Conservation (phyloP, 2,329 filamentous ascomycete species). For the Geosmithia morbida region DNA sequence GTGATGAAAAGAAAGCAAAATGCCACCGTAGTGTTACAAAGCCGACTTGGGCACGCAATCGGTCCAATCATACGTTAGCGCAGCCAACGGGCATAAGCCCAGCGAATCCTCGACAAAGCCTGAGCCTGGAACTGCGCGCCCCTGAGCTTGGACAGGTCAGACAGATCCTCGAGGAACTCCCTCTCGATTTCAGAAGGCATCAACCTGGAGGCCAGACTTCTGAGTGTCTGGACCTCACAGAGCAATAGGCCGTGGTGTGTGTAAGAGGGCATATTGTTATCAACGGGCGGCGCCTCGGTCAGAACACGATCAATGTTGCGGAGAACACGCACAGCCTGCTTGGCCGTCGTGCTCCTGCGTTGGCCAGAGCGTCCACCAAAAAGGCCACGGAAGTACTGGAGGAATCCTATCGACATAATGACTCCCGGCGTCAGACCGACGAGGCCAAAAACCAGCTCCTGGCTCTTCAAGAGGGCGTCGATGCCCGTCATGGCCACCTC, state of each 20-base stretch:
- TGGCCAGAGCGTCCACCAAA: slow-evolving; percentile 60
- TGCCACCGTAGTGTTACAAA: background rate
- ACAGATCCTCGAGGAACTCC: slow-evolving; percentile 80
- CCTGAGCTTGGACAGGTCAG: slow-evolving; percentile 71
- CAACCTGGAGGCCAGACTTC: slow-evolving; percentile 42
- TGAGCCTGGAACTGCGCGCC: slow-evolving; percentile 66
- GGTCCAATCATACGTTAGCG: slow-evolving; percentile 10
- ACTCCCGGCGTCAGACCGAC: slow-evolving; percentile 86
- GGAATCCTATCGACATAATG: slow-evolving; percentile 64
- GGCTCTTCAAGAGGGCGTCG: slow-evolving; percentile 84
- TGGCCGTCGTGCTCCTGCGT: slow-evolving; percentile 47
- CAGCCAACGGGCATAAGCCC: slow-evolving; percentile 77
- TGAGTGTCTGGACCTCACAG: slow-evolving; percentile 76
- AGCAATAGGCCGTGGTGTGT: slow-evolving; percentile 85
- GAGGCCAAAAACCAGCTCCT: slow-evolving; percentile 96
- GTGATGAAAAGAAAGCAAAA: background rate
- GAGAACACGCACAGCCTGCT: slow-evolving; percentile 61
- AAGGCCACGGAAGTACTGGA: slow-evolving; percentile 55
- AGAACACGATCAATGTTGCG: slow-evolving; percentile 79
- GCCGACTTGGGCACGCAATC: background rate
- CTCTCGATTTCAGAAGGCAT: slow-evolving; percentile 63
- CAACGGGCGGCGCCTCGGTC: slow-evolving; percentile 50
- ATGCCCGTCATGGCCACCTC: slow-evolving; percentile 95
- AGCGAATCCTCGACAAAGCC: slow-evolving; percentile 71
- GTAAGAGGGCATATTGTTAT: slow-evolving; percentile 70